Evolutionary conservation across 495 filamentous ascomycete species (phyloP).

Genomic region (Trichodelitschia bisporula): DNA sequence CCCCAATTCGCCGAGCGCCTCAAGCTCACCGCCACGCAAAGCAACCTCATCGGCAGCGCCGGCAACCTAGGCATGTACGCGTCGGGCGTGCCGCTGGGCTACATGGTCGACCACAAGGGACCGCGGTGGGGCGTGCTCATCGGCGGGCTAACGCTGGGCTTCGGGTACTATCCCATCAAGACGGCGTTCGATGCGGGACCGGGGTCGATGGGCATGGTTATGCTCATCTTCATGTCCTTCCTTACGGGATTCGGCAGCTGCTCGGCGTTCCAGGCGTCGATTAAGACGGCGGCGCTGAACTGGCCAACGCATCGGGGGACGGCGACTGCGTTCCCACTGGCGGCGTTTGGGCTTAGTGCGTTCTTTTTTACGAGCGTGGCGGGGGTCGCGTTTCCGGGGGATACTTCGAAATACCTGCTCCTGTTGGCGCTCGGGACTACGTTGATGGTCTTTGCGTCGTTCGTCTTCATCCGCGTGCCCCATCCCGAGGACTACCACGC

Average conservation of each 20-base stretch:
- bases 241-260: slow-evolving; percentile 73
- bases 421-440: slow-evolving; percentile 65
- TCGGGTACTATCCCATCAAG: slow-evolving; percentile 66
- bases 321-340: slow-evolving; percentile 76
- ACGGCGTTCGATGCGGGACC: slow-evolving; percentile 27
- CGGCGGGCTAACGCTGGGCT: slow-evolving; percentile 41
- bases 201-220: slow-evolving; percentile 35
- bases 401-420: slow-evolving; percentile 56
- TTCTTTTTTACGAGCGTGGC: slow-evolving; percentile 81
- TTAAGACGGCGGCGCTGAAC: slow-evolving; percentile 81
- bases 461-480: slow-evolving; percentile 62
- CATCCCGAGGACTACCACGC: slow-evolving; percentile 34
- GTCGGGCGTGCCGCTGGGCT: slow-evolving; percentile 68
- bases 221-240: slow-evolving; percentile 60
- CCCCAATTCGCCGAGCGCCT: slow-evolving; percentile 77
- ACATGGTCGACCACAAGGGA: slow-evolving; percentile 66
- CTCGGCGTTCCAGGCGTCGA: slow-evolving; percentile 58
- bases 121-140: slow-evolving; percentile 52
- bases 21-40: slow-evolving; percentile 68
- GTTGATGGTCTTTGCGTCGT: slow-evolving; percentile 40
- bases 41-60: slow-evolving; percentile 71
- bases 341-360: slow-evolving; percentile 83
- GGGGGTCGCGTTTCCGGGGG: slow-evolving; percentile 54
- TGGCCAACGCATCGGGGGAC: slow-evolving; percentile 83
- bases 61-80: slow-evolving; percentile 94